These are phyloP conservation scores for Elsinoe fawcettii DNA, from an alignment of 2,329 filamentous ascomycete genomes.

Conservation along the genomic window DNA sequence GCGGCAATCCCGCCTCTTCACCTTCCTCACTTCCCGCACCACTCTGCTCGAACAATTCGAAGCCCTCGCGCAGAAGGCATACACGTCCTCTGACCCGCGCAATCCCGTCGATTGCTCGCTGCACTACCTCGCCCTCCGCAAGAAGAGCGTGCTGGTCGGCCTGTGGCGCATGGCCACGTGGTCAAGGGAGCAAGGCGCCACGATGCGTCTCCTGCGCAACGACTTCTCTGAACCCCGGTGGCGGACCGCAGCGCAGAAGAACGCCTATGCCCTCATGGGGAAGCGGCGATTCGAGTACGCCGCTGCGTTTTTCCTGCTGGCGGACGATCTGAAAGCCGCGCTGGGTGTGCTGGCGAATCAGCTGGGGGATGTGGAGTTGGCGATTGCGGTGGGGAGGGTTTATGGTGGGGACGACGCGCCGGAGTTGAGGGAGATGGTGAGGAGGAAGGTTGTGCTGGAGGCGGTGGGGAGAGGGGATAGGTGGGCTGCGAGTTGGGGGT, in stretches of 20 bases:
- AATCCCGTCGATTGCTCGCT: constrained; percentile 87
- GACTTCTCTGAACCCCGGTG: constrained; percentile 84
- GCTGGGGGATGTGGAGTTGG: constrained; percentile 80
- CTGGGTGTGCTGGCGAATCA: constrained; percentile 81
- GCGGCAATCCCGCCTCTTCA: constrained; percentile 79
- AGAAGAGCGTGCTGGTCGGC: constrained; percentile 83
- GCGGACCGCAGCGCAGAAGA: constrained; percentile 85
- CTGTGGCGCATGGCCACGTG: constrained; percentile 92
- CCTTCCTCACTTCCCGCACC: constrained; percentile 77
- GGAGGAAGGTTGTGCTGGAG: constrained; percentile 68
- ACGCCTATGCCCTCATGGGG: constrained; percentile 89
- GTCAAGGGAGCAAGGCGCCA: constrained; percentile 77
- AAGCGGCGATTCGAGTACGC: constrained; percentile 90
- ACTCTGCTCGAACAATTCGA: constrained; percentile 82
- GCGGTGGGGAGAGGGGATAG: constrained; percentile 77
- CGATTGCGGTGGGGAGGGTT: constrained; percentile 76
- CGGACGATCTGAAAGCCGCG: constrained; percentile 75
- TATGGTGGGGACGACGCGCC: constrained; percentile 80
- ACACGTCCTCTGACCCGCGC: constrained; percentile 77
- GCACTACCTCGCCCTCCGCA: constrained; percentile 78
- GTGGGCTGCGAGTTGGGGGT: constrained; percentile 93
- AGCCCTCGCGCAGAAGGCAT: constrained; percentile 83
- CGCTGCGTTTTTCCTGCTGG: constrained; percentile 89
- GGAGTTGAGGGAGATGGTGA: constrained; percentile 63
- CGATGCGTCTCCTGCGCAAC: constrained; percentile 72